Base-by-base conservation (phyloP, 2,329 filamentous ascomycete species). In the Chalaropsis thielavioides region DNA sequence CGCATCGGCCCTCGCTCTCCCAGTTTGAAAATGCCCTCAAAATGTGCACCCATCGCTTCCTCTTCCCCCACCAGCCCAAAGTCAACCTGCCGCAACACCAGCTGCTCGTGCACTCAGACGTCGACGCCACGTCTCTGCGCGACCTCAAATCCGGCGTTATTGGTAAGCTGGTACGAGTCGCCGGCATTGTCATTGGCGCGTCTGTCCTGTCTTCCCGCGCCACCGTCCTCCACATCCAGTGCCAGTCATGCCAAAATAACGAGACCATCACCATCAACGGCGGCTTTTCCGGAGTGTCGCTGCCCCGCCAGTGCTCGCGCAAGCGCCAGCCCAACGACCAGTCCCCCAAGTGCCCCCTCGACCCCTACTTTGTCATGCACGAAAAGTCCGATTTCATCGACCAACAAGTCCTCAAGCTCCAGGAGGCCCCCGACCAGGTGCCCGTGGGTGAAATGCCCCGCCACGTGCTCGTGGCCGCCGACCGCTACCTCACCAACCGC, bases 161-260 rank as follows among this genome's bases (percentile, higher is more conserved):
- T 70, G 91, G 92, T 4, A 87, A 91, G 70, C 86, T 99, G n/a
- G 92, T 99, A 46, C 85, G 92, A 65, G 95, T 99, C 66, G 94
- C 94, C 0, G 95, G 94, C 62, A 99, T 99, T 69, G 90, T 99
- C 67, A 99, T 99, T 69, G 92, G 94, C 59, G 94, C 94, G 59
- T 96, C 92, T 0, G 95, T 95, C 19, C 87, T 97, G 74, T 96
- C 92, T 1, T 97, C 92, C 13, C 97, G 99, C 78, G 90, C 94
- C 4, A 96, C 91, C 6, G 80, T 86, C 31, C 80, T 99, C 27
- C 83, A 89, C 68, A 88, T 99, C 62, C 86, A 95, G 75, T 99
- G 94, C 78, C 85, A 91, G 69, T 91, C 86, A 71, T 99, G 94
- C 76, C 82, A 86, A 67, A 83, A 91, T 69, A 80, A 82, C 40